Evolutionary conservation across 495 filamentous ascomycete genomes (phyloP), one percentile per base, ranked within the genome.

Genomic region (Jackrogersella multiformis): DNA sequence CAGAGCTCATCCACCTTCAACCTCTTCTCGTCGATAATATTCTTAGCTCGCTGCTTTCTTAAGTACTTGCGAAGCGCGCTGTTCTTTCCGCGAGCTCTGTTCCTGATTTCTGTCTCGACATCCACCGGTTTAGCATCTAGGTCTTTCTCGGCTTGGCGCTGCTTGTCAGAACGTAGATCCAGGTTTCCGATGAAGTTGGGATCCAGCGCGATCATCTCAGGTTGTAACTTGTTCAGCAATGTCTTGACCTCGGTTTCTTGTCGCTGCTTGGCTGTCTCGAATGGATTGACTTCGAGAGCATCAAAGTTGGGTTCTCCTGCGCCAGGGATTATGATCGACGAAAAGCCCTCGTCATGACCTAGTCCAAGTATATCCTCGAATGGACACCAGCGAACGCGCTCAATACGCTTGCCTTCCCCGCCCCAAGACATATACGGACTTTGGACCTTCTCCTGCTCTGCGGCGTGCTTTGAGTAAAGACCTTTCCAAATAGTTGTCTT

Each of bases 251-350:
- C 95, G n/a, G 82, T 85, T 76, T 99, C 95, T 76, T 94, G 93
- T 70, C 94, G 86, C 80, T 97, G 92, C 75, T 96, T 94, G 58
- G 85, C 86, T 61, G 89, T 97, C 78, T 98, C 96, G 84, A 95
- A 97, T n/a, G 96, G 95, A 79, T 99, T 99, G 56, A 88, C 81
- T 76, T 98, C 96, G 10, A 96, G 82, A 1, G 93, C 90, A 77
- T 99, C 95, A 77, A 92, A 97, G 84, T 98, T 98, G 48, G 95
- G 90, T 78, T 99, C 95, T 57, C 95, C 95, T 15, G 95, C 92
- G 23, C 95, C 95, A 24, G 95, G 95, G 18, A 97, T 87, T 72
- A 98, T 85, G 51, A 98, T 83, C 54, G 90, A 94, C 42, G 89
- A 89, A 79, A 97, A 97, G 2, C 95, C 96, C 63, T 90, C 79